Percentiles rank a stretch among this genome's conserved stretches.
Evolutionary conservation across 441 rosid species (phyloP).

Genomic region (Macaranga tanarius): DNA sequence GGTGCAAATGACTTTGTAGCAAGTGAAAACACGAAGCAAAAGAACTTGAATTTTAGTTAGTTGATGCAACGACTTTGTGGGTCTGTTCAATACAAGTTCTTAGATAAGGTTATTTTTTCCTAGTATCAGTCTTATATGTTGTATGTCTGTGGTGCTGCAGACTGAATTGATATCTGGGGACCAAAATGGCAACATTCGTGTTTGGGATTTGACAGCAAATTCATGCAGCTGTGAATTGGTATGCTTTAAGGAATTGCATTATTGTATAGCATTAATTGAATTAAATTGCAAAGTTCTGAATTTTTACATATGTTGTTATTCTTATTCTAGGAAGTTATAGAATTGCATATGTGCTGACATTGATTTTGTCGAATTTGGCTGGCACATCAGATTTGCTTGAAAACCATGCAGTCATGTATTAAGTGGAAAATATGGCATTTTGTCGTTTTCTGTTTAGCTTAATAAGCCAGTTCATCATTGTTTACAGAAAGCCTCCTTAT

Average conservation of each 20-base stretch:
- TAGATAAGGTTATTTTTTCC: background rate
- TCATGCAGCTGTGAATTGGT: slow-evolving; percentile 94
- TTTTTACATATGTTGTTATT: background rate
- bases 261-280: background rate
- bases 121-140: slow-evolving; percentile 12
- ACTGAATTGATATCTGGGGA: slow-evolving; percentile 94
- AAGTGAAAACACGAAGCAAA: background rate
- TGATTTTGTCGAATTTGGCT: background rate
- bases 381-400: background rate
- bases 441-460: background rate
- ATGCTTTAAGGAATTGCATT: slow-evolving; percentile 21
- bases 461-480: background rate
- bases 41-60: background rate
- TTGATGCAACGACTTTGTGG: background rate
- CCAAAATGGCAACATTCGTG: slow-evolving; percentile 90
- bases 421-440: background rate
- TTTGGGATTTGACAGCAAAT: slow-evolving; percentile 95
- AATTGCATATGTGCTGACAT: background rate
- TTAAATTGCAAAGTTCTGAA: slow-evolving; percentile 4
- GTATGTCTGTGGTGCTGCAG: slow-evolving; percentile 39
- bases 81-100: background rate
- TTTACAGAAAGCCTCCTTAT: background rate
- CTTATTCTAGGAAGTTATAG: background rate
- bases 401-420: background rate
- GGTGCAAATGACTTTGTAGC: background rate